A percentile compares a stretch with the other conserved stretches of the same genome.
Conservation (phyloP, 208 protist species). For the Leptomonas pyrrhocoris region DNA sequence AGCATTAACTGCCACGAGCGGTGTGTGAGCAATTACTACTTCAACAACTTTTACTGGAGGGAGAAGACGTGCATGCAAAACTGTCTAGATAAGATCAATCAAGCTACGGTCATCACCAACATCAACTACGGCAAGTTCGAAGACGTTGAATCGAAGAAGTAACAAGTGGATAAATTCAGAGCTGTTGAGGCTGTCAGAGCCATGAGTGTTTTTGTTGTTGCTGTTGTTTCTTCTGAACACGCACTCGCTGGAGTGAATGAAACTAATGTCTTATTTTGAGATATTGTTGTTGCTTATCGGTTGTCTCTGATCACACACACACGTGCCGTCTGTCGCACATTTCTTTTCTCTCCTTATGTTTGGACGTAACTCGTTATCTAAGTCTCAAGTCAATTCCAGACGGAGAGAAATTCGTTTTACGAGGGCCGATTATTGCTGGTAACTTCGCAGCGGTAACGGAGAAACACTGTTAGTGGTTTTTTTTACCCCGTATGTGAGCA, state of each 20-base stretch:
- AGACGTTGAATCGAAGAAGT: conserved; percentile 39
- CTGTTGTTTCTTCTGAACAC: conserved; percentile 8
- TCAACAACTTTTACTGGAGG: conserved; percentile 78
- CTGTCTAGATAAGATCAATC: conserved; percentile 87
- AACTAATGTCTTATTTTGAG: not conserved
- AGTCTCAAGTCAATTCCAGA: no score
- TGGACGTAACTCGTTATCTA: not conserved
- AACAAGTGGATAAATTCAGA: not conserved
- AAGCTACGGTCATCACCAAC: conserved; percentile 86
- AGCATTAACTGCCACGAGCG: conserved; percentile 81
- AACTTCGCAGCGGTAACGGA: no score
- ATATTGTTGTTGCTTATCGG: conserved; percentile 6
- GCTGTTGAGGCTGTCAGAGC: no score
- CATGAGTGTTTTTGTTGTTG: not conserved
- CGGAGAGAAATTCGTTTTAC: no score
- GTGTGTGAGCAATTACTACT: conserved; percentile 77
- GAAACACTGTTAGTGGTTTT: no score
- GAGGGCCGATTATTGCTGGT: no score
- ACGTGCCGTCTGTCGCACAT: not conserved
- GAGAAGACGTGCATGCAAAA: conserved; percentile 89
- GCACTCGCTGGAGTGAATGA: not conserved
- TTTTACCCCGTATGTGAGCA: no score
- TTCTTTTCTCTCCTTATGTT: not conserved
- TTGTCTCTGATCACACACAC: conserved; percentile 2
- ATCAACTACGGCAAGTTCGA: conserved; percentile 86